A percentile compares a stretch with the other conserved stretches of the same genome.
Conservation (phyloP, 2,329 filamentous ascomycete species). For the Calonectria ilicicola region DNA sequence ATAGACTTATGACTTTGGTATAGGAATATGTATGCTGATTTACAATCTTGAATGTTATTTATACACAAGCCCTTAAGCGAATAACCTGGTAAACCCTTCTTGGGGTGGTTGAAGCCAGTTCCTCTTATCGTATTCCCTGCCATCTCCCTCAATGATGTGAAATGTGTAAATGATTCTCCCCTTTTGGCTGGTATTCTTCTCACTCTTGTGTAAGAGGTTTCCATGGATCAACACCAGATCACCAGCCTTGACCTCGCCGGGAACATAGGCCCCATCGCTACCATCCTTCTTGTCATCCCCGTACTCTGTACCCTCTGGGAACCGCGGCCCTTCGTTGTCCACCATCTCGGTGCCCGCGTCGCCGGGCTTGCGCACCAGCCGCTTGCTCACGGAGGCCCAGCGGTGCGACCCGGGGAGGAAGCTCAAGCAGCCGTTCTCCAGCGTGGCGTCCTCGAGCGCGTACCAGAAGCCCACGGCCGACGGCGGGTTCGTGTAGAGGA, state of each 20-base stretch:
- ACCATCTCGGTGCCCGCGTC: conserved; percentile 76
- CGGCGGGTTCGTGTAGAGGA: conserved; percentile 90
- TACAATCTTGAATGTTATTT: not conserved
- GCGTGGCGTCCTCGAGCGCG: conserved; percentile 90
- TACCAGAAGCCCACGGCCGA: conserved; percentile 98
- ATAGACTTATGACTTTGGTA: not conserved
- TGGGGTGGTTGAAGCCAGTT: conserved; percentile 94
- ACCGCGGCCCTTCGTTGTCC: conserved; percentile 73
- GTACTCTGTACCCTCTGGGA: conserved; percentile 67
- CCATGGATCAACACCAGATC: conserved; percentile 94
- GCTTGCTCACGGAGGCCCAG: conserved; percentile 75
- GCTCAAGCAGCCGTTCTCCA: conserved; percentile 87
- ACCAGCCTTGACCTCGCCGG: conserved; percentile 91
- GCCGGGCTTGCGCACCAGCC: conserved; percentile 77
- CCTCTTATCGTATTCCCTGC: conserved; percentile 79
- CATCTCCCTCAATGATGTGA: conserved; percentile 90
- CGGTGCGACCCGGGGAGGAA: conserved; percentile 87
- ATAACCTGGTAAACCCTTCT: conserved; percentile 81
- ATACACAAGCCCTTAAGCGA: conserved; percentile 42
- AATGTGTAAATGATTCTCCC: conserved; percentile 97
- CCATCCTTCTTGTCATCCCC: conserved; percentile 55
- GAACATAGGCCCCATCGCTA: conserved; percentile 67
- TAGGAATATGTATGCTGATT: not conserved
- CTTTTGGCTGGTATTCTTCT: conserved; percentile 87
- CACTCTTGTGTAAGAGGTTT: conserved; percentile 95